phyloP scores from a whole-genome alignment of 164 flowering plant genomes.

The Vitis amurensis region DNA sequence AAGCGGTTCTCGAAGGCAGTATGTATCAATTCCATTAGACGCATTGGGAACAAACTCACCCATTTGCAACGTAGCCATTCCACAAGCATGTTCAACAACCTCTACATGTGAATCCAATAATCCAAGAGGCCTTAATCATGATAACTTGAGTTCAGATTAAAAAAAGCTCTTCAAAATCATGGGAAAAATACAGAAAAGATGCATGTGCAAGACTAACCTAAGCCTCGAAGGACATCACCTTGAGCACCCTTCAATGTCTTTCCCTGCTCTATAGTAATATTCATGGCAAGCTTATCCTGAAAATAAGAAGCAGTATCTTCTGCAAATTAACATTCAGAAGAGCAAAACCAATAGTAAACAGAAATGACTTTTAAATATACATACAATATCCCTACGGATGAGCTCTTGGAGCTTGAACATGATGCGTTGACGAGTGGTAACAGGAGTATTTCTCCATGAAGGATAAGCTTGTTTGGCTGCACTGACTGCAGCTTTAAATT shows the following conservation, averaged over 20 bases:
- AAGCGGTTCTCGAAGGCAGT: conserved; percentile 80
- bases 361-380: conserved; percentile 1
- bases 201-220: conserved; percentile 48
- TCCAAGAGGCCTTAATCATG: not conserved
- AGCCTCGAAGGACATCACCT: conserved; percentile 78
- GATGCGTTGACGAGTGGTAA: conserved; percentile 71
- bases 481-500: conserved; percentile 77
- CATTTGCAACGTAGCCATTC: conserved; percentile 78
- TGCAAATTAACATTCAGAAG: conserved; percentile 1
- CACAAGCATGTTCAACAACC: conserved; percentile 96
- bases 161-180: not conserved
- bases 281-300: conserved; percentile 82
- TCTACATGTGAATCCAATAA: conserved; percentile 39
- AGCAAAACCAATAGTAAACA: not conserved
- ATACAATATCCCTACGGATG: conserved; percentile 74
- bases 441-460: conserved; percentile 75
- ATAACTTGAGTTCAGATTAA: not conserved
- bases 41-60: conserved; percentile 82
- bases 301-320: not conserved
- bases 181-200: not conserved
- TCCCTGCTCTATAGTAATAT: conserved; percentile 80
- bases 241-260: conserved; percentile 81
- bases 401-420: conserved; percentile 90
- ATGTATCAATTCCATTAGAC: conserved; percentile 78
- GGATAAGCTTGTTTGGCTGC: conserved; percentile 82